Conservation (phyloP, 306 rosid genomes). For the Malus orientalis region DNA sequence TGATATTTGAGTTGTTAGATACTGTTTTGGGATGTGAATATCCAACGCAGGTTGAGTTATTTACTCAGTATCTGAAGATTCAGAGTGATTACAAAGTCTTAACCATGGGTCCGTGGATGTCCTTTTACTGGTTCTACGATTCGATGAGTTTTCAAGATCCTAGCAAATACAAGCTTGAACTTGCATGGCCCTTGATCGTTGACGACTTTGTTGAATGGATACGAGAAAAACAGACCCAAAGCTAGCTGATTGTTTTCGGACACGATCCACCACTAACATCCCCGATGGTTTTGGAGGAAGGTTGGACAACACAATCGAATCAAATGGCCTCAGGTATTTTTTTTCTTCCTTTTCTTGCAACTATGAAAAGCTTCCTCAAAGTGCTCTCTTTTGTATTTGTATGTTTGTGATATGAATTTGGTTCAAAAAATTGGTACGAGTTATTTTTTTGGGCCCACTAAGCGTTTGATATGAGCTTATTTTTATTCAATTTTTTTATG, state of each 20-base stretch:
- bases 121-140: constrained; percentile 82
- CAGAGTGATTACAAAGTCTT: constrained; percentile 92
- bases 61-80: constrained; percentile 75
- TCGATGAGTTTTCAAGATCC: constrained; percentile 79
- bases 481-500: too few species aligned
- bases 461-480: too few species aligned
- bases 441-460: too few species aligned
- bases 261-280: background rate
- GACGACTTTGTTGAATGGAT: constrained; percentile 93
- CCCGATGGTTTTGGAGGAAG: constrained; percentile 37
- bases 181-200: constrained; percentile 93
- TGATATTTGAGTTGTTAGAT: constrained; percentile 72
- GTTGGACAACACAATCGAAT: constrained; percentile 17
- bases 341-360: constrained; percentile 10
- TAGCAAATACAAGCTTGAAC: constrained; percentile 61
- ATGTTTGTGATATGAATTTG: constrained; percentile 19
- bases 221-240: constrained; percentile 42
- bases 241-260: constrained; percentile 9
- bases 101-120: constrained; percentile 95
- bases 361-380: background rate
- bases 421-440: constrained; percentile 2
- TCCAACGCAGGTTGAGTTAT: constrained; percentile 57
- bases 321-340: constrained; percentile 22
- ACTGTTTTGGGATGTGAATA: constrained; percentile 75
- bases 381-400: background rate